Evolutionary conservation across 2,329 filamentous ascomycete genomes (phyloP), one percentile per base, ranked within the genome.

Genomic region (Drechslerella coelobrocha): DNA sequence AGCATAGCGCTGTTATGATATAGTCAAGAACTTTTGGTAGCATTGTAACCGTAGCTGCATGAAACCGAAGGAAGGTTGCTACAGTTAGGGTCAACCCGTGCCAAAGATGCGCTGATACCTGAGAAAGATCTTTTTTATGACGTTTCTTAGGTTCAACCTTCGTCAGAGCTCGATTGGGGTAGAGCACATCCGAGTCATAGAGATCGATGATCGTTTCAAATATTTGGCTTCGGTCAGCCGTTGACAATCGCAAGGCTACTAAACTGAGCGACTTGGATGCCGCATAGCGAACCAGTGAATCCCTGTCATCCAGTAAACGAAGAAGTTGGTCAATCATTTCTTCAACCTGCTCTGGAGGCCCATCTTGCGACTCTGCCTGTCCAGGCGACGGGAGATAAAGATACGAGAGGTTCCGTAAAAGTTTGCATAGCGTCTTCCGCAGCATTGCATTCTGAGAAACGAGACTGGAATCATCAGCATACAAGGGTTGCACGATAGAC

Each of bases 211-310:
- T 88, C 0, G 90, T 92, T 68, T 96, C 90, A 10, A 97, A 88
- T 9, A 99, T 89, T 76, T 97, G 89, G 0, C 85, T 84, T 0
- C 90, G 91, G 88, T 97, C 92, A 21, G 89, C 88, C 0, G 85
- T 79, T 47, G 92, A 86, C 6, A 99, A 80, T 74, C 89, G 92
- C 54, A 95, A 81, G 0, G 92, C 89, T 73, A 97, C 87, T 57
- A 96, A 84, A 78, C 92, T 96, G 47, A 97, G 84, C 2, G 92
- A 90, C 80, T 99, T 99, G 78, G 92, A 96, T 19, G 93, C 91
- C 29, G 93, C 89, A 75, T 96, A 86, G 37, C 94, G 84, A 10
- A 99, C 92, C 0, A 92, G 91, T 0, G 92, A 97, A 76, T 97
- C 92, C 69, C 90, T 90, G 78, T 99, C 94, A 1, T 87, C 87